phyloP scores from a whole-genome alignment of 2,329 filamentous ascomycete species.

The Xylariaceae sp. region DNA sequence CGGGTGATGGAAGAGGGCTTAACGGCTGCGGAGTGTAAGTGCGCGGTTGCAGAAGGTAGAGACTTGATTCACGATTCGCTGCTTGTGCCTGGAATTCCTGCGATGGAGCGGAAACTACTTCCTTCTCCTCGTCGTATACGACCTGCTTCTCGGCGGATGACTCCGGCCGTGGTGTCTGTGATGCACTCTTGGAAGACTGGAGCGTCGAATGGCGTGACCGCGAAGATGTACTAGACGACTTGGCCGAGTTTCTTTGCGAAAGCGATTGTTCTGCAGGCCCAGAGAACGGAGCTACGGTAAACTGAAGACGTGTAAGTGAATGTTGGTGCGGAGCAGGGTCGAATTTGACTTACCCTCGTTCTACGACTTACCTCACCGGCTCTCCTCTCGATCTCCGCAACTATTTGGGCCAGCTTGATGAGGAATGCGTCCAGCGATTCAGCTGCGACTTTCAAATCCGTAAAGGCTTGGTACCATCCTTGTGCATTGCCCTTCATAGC shows the following conservation, averaged over 20 bases:
- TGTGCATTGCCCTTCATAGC: slow-evolving; percentile 93
- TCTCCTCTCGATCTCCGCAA: slow-evolving; percentile 80
- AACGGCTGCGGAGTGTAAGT: slow-evolving; percentile 54
- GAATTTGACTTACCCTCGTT: slow-evolving; percentile 57
- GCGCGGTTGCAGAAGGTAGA: slow-evolving; percentile 54
- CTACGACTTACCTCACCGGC: slow-evolving; percentile 79
- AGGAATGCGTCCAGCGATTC: slow-evolving; percentile 66
- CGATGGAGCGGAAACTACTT: slow-evolving; percentile 19
- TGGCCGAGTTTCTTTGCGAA: slow-evolving; percentile 17
- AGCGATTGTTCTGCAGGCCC: slow-evolving; percentile 18
- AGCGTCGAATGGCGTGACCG: slow-evolving; percentile 20
- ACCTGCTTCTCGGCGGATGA: slow-evolving; percentile 25
- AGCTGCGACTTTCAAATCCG: slow-evolving; percentile 69
- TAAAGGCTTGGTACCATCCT: slow-evolving; percentile 80
- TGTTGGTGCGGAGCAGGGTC: background rate
- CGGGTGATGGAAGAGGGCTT: slow-evolving; percentile 46
- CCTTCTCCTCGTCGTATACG: slow-evolving; percentile 27
- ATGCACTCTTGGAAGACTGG: slow-evolving; percentile 21
- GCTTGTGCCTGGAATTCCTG: slow-evolving; percentile 20
- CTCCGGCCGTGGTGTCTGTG: slow-evolving; percentile 21
- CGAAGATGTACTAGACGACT: slow-evolving; percentile 19
- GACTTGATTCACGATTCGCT: slow-evolving; percentile 37
- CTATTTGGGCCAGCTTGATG: slow-evolving; percentile 68
- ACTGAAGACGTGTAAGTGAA: slow-evolving; percentile 18
- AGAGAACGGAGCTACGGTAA: slow-evolving; percentile 29